Conservation (phyloP, 352 stramenopile genomes). For the Blastocystis sp. region DNA sequence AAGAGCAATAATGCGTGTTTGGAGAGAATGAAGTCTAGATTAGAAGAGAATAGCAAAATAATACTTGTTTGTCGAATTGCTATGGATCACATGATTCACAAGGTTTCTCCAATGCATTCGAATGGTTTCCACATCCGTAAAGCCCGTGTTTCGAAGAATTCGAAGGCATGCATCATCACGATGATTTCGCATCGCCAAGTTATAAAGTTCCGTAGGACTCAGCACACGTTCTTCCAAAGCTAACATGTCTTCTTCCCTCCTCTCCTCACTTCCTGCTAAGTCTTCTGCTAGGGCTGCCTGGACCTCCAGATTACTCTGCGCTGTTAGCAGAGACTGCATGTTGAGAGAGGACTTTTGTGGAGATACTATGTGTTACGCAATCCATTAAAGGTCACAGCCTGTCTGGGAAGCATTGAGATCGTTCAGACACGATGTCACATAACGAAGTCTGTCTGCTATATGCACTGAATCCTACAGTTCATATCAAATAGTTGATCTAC, state of each 20-base stretch:
- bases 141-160: neutral
- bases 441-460: neutral
- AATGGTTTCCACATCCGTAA: neutral
- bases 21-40: neutral
- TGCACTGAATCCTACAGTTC: neutral
- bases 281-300: neutral
- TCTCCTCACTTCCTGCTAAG: neutral
- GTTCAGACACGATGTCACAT: slow-evolving; percentile 32
- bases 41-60: neutral
- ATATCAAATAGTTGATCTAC: neutral
- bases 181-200: neutral
- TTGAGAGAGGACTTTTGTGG: neutral
- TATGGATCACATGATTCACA: neutral
- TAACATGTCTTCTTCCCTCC: neutral
- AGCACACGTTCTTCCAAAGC: neutral
- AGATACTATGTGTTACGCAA: neutral
- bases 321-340: neutral
- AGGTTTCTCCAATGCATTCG: slow-evolving; percentile 1
- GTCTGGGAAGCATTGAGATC: slow-evolving; percentile 12
- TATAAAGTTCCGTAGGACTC: neutral
- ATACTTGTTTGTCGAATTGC: neutral
- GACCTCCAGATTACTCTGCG: neutral
- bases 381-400: neutral
- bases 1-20: neutral
- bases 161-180: neutral